phyloP scores from a whole-genome alignment of 768 basidiomycete genomes.

The Kondoa malvinella region DNA sequence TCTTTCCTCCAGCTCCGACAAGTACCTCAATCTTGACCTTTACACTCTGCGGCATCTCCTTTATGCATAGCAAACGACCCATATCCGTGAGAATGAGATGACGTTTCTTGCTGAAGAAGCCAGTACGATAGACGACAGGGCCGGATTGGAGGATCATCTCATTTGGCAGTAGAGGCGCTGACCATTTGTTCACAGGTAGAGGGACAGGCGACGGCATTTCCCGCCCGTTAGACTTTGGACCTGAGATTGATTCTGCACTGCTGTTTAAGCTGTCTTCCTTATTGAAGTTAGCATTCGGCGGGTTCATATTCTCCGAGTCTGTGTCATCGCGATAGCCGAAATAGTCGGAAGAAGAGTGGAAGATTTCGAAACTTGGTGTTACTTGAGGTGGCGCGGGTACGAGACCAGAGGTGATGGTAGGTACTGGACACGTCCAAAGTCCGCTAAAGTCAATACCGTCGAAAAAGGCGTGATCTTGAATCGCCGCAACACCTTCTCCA shows the following conservation, averaged over 20 bases:
- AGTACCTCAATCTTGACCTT: slow-evolving; percentile 23
- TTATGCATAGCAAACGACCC: slow-evolving; percentile 22
- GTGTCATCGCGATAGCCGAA: background rate
- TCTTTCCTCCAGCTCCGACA: slow-evolving; percentile 8
- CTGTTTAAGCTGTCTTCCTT: background rate
- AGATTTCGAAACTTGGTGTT: background rate
- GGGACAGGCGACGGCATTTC: slow-evolving; percentile 6
- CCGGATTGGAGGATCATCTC: slow-evolving; percentile 20
- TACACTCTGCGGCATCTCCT: slow-evolving; percentile 17
- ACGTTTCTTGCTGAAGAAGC: slow-evolving; percentile 15
- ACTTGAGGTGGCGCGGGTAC: slow-evolving; percentile 10
- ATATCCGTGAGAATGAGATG: slow-evolving; percentile 24
- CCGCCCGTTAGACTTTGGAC: slow-evolving; percentile 8
- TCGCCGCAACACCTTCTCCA: slow-evolving; percentile 20
- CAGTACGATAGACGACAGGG: background rate
- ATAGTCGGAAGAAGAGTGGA: background rate
- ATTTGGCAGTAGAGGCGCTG: slow-evolving; percentile 16
- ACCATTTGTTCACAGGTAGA: background rate
- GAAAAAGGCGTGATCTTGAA: slow-evolving; percentile 26
- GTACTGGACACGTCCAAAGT: slow-evolving; percentile 24
- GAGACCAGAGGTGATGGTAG: slow-evolving; percentile 23
- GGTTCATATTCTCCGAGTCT: background rate
- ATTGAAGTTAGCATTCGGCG: background rate
- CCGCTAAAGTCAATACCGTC: slow-evolving; percentile 21
- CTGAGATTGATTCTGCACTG: too few relatives aligned